Conservation (phyloP, 805 yeast genomes). For the Barnettozyma siamensis region DNA sequence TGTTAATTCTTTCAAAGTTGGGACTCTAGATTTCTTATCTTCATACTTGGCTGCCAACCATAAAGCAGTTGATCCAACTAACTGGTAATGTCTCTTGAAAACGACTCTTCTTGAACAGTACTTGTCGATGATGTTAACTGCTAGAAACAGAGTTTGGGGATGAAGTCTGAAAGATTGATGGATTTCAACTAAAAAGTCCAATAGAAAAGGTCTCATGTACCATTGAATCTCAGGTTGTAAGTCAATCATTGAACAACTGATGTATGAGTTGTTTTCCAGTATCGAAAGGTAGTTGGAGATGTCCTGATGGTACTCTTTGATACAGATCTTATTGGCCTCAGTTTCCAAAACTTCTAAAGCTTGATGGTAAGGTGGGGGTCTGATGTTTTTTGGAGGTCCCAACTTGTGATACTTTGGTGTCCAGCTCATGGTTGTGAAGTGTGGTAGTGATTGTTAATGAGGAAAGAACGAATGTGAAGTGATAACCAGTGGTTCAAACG, state of each 20-base stretch:
- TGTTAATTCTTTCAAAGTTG: slow-evolving; percentile 59
- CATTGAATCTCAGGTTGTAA: slow-evolving; percentile 83
- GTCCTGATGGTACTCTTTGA: slow-evolving; percentile 38
- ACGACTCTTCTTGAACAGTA: slow-evolving; percentile 80
- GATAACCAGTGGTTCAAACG: neutral
- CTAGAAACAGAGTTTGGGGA: slow-evolving; percentile 60
- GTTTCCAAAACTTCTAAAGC: slow-evolving; percentile 41
- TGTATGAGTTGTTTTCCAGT: slow-evolving; percentile 30
- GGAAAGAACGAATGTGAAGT: neutral
- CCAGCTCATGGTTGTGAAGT: slow-evolving; percentile 14
- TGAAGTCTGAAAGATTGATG: slow-evolving; percentile 55
- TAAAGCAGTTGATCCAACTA: slow-evolving; percentile 78
- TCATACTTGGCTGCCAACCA: slow-evolving; percentile 83
- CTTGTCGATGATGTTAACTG: slow-evolving; percentile 70
- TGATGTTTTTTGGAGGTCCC: slow-evolving; percentile 27
- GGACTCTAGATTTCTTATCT: slow-evolving; percentile 62
- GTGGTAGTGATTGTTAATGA: too few relatives aligned
- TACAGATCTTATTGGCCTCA: slow-evolving; percentile 35
- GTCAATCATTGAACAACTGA: slow-evolving; percentile 51
- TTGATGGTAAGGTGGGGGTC: slow-evolving; percentile 26
- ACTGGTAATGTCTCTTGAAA: slow-evolving; percentile 73
- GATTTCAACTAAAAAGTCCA: slow-evolving; percentile 70
- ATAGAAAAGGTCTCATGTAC: slow-evolving; percentile 69
- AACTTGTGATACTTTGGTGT: slow-evolving; percentile 19
- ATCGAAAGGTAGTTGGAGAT: slow-evolving; percentile 34